phyloP scores from a whole-genome alignment of 768 basidiomycete genomes.

The Tylopilus felleus region DNA sequence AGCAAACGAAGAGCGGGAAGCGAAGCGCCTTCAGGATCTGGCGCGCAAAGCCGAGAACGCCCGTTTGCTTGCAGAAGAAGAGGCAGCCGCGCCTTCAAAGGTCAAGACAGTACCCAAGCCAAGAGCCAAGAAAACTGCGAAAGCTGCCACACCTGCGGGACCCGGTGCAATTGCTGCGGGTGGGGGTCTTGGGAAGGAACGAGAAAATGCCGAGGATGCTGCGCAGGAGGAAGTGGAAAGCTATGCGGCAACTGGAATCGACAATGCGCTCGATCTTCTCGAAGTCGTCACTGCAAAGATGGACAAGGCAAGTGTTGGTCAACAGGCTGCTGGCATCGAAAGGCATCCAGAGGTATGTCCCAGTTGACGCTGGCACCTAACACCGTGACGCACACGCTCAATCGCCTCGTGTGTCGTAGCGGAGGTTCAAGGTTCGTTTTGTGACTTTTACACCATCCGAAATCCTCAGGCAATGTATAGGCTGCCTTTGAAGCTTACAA shows the following conservation, averaged over 20 bases:
- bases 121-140: slow-evolving; percentile 50
- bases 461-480: slow-evolving; percentile 33
- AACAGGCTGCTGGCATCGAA: slow-evolving; percentile 83
- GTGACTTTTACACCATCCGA: neutral
- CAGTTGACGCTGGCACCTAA: neutral
- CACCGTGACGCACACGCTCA: slow-evolving; percentile 8
- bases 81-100: slow-evolving; percentile 56
- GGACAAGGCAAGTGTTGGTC: slow-evolving; percentile 89
- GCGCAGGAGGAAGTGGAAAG: slow-evolving; percentile 53
- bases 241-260: slow-evolving; percentile 82
- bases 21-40: slow-evolving; percentile 75
- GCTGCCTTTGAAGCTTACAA: slow-evolving; percentile 89
- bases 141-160: slow-evolving; percentile 63
- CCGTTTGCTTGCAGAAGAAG: slow-evolving; percentile 84
- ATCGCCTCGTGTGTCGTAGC: slow-evolving; percentile 40
- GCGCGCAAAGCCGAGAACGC: slow-evolving; percentile 87
- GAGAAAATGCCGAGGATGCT: slow-evolving; percentile 26
- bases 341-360: slow-evolving; percentile 82
- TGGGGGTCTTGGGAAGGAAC: slow-evolving; percentile 38
- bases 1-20: slow-evolving; percentile 69
- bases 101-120: slow-evolving; percentile 65
- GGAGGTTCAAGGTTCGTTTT: slow-evolving; percentile 75
- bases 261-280: slow-evolving; percentile 85
- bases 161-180: slow-evolving; percentile 85
- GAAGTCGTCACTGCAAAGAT: slow-evolving; percentile 88